Conservation (phyloP, 2,329 filamentous ascomycete genomes). For the Oidium heveae region DNA sequence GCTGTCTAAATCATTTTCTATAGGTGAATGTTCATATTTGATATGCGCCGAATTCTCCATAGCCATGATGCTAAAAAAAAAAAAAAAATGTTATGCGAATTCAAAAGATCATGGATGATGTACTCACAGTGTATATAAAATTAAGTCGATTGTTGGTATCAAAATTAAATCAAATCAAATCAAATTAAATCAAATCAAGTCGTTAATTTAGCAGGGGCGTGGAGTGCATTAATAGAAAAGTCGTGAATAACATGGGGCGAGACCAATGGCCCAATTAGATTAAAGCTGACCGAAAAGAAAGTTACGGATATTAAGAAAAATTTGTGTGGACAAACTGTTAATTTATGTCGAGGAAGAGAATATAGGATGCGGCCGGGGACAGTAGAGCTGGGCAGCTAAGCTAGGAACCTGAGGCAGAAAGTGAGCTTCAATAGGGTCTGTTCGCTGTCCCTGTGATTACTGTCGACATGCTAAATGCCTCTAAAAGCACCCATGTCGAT, state of each 20-base stretch:
- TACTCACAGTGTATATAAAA: too few species aligned
- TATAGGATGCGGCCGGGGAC: not conserved
- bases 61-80: not conserved
- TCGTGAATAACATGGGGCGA: not conserved
- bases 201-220: not conserved
- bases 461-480: too few species aligned
- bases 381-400: not conserved
- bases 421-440: not conserved
- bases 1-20: slow-evolving; percentile 12
- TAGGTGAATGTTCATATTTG: slow-evolving; percentile 14
- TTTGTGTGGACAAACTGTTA: not conserved
- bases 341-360: not conserved
- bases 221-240: not conserved
- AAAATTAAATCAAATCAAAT: too few species aligned
- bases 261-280: not conserved
- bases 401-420: not conserved
- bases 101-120: not conserved
- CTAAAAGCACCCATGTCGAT: too few species aligned
- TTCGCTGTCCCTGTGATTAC: not conserved
- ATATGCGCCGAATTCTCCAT: slow-evolving; percentile 9
- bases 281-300: not conserved
- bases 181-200: too few species aligned
- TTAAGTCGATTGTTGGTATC: too few species aligned
- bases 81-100: not conserved
- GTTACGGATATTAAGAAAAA: too few species aligned